phyloP scores from a whole-genome alignment of 2,329 filamentous ascomycete genomes.

The Dothiorella sarmentorum region DNA sequence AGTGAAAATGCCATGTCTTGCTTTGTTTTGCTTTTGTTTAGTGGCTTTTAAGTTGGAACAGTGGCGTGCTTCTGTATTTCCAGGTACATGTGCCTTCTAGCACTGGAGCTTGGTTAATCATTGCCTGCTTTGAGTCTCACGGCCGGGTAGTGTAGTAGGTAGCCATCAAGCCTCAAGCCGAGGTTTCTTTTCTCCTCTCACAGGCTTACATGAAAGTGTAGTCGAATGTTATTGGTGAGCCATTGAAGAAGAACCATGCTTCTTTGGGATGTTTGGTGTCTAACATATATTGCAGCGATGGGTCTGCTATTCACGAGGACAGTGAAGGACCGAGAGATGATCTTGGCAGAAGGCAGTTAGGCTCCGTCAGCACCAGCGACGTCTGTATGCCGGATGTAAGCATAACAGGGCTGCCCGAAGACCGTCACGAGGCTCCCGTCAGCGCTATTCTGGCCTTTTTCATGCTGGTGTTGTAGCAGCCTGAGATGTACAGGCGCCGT shows the following conservation, averaged over 20 bases:
- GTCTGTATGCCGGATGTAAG: neutral
- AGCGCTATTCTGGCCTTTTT: neutral
- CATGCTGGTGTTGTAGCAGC: neutral
- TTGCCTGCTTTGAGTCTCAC: too few species aligned
- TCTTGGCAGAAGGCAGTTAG: neutral
- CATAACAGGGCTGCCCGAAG: neutral
- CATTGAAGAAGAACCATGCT: neutral
- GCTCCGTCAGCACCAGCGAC: neutral
- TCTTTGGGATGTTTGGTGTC: neutral
- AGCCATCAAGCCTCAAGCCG: neutral
- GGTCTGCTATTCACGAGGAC: neutral
- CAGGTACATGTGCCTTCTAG: too few species aligned
- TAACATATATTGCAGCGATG: neutral
- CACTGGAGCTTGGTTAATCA: too few species aligned
- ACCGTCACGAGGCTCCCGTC: neutral
- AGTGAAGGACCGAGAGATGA: neutral
- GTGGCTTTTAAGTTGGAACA: too few species aligned
- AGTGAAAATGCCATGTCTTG: neutral
- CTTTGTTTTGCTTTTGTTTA: neutral
- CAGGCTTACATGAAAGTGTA: neutral
- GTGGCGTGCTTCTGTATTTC: too few species aligned
- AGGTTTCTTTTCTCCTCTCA: neutral
- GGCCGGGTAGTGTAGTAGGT: neutral
- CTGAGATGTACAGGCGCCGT: neutral
- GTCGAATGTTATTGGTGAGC: neutral